Base-by-base conservation (phyloP, 352 stramenopile species). In the Thalassiosira allenii region DNA sequence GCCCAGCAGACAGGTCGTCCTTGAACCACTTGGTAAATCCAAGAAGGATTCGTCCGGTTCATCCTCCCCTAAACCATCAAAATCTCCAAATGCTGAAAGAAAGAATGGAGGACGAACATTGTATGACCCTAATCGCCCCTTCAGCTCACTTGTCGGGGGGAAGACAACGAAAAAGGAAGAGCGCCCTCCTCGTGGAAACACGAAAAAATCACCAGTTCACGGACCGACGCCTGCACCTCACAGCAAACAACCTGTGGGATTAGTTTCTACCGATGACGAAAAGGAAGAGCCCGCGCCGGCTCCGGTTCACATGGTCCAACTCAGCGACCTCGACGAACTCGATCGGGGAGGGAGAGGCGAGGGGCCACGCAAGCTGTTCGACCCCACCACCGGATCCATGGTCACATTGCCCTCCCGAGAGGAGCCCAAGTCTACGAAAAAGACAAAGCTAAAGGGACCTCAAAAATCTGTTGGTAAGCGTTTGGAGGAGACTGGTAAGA, bases 321-420 rank as follows among this genome's bases (percentile, higher is more conserved):
- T 94, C 11, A 59, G 69, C 20, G 89, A 81, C 40, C 89, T 91
- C 22, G 86, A 91, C 27, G 82, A 90, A 70, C 75, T 79, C 25
- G 82, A 92, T 81, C 70, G 86, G 32, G 83, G 88, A 34, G 80
- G 81, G 57, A 67, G 81, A 66, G 62, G 65, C n/a, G 58, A 54
- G 47, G 77, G 59, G 41, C 89, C 83, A 20, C 73, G 89, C 40
- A 93, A 92, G 87, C 54, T 94, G 2, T 94, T 91, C 72, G 89
- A 94, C 82, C 89, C 87, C 23, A 92, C 84, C 33, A 94, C 83
- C 79, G 89, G 89, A 52, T 91, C 83, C 0, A 91, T 94, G 84
- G 77, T 94, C 23, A 83, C 83, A 54, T 84, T 89, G 9, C 61
- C 63, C 25, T 74, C 76, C 6, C 37, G 65, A 23, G 83, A 91